These are phyloP conservation scores for Capronia americana DNA, from an alignment of 2,329 filamentous ascomycete genomes.

Conservation along the genomic window DNA sequence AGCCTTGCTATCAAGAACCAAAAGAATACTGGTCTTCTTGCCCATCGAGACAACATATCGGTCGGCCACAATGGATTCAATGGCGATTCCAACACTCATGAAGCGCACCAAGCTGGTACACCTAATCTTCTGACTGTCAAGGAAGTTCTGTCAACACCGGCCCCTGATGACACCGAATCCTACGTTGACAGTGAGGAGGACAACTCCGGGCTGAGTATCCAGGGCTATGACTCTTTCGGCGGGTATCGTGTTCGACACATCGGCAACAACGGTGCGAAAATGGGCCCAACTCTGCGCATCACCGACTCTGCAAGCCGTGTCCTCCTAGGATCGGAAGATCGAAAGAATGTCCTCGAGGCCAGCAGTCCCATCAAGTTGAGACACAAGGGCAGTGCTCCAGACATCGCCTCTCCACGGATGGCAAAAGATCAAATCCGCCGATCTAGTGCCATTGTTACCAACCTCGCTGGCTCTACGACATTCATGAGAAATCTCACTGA, in stretches of 20 bases:
- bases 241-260: conserved; percentile 33
- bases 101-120: not conserved
- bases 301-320: conserved; percentile 34
- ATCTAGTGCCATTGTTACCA: conserved; percentile 23
- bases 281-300: conserved; percentile 36
- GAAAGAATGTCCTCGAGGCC: not conserved
- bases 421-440: conserved; percentile 18
- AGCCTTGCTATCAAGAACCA: not conserved
- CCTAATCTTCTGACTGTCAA: conserved; percentile 15
- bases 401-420: conserved; percentile 16
- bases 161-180: conserved; percentile 19
- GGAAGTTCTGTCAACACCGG: conserved; percentile 27
- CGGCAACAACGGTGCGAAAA: conserved; percentile 11
- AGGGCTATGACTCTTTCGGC: conserved; percentile 32
- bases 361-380: conserved; percentile 6
- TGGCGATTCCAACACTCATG: not conserved
- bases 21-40: not conserved
- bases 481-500: conserved; percentile 26
- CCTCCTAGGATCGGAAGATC: conserved; percentile 25
- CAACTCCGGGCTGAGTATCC: conserved; percentile 10
- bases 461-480: conserved; percentile 11
- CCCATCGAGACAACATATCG: not conserved
- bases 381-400: conserved; percentile 25
- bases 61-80: not conserved
- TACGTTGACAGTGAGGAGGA: conserved; percentile 17